Evolutionary conservation across 2,329 filamentous ascomycete genomes (phyloP), one percentile per base, ranked within the genome.

Genomic region (Hypoxylon sp.): DNA sequence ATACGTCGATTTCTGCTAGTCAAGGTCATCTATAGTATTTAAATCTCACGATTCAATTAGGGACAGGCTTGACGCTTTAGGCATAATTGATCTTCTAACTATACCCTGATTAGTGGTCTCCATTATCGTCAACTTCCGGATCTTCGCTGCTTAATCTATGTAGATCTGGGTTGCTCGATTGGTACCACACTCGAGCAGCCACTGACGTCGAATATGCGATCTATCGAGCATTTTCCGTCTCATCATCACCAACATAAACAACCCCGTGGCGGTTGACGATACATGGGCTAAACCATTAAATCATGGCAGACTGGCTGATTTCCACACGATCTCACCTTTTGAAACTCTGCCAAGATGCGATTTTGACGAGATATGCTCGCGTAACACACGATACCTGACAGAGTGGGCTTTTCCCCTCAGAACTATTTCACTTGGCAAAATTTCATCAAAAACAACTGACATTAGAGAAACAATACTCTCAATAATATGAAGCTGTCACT

Each of bases 261-360:
- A 32, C 58, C 39, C n/a, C 34, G 55, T 27, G 29, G 61, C 65
- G 61, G 65, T 60, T 53, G 58, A 37, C 62, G 65, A 65, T 62
- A 62, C 61, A 25, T 43, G 41, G 37, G 45, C 25, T 29, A 25
- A 55, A 59, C 54, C 25, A 30, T 43, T 53, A 32, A 61, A 51
- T 37, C 16, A 55, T 45, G 52, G 45, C 32, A 46, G 57, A 62
- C 46, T 65, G 56, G 58, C 30, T 54, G 47, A 30, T 58, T 53
- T 34, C 30, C 51, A 57, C 66, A 52, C 61, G 52, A 61, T 63
- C 52, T 50, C 8, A 52, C 16, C 27, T 45, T 43, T 23, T 66
- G 63, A 66, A 69, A 69, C 63, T 2, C 2, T 55, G 67, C 67
- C 67, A 69, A 69, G 67, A 61, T 51, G 50, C 12, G 30, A 39